A percentile compares a stretch with the other conserved stretches of the same genome.
Evolutionary conservation across 148 eudicot genomes (phyloP).

Genomic region (Gaultheria prostrata): DNA sequence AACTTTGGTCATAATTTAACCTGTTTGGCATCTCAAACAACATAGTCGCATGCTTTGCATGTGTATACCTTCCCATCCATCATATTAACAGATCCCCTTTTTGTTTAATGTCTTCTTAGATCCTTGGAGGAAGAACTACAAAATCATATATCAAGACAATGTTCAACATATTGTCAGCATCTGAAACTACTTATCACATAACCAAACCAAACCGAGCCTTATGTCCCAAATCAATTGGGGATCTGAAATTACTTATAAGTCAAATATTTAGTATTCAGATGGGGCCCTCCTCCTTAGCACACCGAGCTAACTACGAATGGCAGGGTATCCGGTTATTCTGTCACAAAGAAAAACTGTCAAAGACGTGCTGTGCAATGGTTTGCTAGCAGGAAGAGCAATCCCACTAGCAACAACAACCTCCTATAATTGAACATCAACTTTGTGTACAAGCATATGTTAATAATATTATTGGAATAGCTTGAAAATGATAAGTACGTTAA

Average conservation of each 20-base stretch:
- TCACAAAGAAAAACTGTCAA: background rate
- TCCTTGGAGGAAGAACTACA: background rate
- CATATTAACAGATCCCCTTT: background rate
- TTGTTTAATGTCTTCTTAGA: background rate
- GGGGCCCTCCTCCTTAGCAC: background rate
- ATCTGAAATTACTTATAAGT: background rate
- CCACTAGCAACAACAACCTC: background rate
- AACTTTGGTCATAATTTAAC: background rate
- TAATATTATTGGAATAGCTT: background rate
- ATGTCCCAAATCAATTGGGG: too few relatives aligned
- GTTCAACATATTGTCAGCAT: background rate
- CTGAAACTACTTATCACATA: background rate
- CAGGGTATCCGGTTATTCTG: background rate
- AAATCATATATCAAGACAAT: background rate
- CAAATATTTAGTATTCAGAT: background rate
- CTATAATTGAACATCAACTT: too few relatives aligned
- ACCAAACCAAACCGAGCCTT: too few relatives aligned
- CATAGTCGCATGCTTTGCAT: background rate
- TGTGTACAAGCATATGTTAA: background rate
- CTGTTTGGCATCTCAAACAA: background rate
- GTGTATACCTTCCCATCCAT: background rate
- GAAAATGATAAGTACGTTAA: background rate
- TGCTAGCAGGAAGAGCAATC: background rate
- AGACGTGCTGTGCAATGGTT: background rate
- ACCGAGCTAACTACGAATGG: background rate